phyloP scores from a whole-genome alignment of 257 asterid species.

The Przewalskia tangutica region DNA sequence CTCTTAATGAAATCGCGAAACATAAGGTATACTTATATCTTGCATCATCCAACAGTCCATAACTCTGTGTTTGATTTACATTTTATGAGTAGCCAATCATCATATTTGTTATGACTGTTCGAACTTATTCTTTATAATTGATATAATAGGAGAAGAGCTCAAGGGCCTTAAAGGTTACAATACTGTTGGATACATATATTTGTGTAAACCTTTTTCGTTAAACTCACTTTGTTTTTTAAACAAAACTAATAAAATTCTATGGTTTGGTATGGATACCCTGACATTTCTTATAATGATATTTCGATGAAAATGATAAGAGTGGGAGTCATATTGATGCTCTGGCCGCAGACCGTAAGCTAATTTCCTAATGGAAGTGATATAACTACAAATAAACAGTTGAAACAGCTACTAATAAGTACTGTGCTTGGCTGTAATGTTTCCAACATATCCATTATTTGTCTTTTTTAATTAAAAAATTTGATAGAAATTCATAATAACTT shows the following conservation, averaged over 20 bases:
- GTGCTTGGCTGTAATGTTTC: not conserved
- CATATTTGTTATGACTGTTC: not conserved
- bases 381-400: not conserved
- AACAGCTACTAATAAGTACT: not conserved
- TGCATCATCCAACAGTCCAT: not conserved
- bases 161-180: not conserved
- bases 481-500: not conserved
- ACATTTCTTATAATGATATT: not conserved
- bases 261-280: not conserved
- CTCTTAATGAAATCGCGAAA: not conserved
- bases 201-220: not conserved
- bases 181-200: not conserved
- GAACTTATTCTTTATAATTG: not conserved
- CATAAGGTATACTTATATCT: not conserved
- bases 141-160: not conserved
- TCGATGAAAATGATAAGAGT: not conserved
- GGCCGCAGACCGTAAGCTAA: not conserved
- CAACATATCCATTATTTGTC: not conserved
- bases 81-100: not conserved
- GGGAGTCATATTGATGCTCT: not conserved
- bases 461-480: no score
- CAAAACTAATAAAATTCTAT: not conserved
- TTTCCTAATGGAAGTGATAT: not conserved
- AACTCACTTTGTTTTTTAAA: not conserved
- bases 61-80: not conserved